Base-by-base conservation (phyloP, 192 early-diverging fungal species). In the Chytriomyces confervae region DNA sequence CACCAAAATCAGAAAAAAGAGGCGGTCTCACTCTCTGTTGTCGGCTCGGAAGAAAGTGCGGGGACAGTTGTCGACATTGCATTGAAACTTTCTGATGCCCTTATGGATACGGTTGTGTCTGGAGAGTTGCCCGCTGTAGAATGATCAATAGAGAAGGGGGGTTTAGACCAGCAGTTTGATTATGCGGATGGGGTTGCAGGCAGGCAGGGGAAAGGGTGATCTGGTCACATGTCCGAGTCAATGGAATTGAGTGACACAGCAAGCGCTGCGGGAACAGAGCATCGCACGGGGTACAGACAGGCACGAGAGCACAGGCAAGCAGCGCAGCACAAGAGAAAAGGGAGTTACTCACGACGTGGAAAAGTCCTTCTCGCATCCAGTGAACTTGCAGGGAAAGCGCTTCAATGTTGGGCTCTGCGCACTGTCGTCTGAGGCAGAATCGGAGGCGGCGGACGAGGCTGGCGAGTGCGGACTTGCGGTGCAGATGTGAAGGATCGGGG, bases 41-140 rank as follows among this genome's bases (percentile, higher is more conserved):
- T 74, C 72, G 11, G 72, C 72, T 8, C 72, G 72, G 18, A 74
- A 74, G 60, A 74, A 74, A 23, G 51, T 74, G 7, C 72, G 53
- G 8, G 16, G 4, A 18, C 72, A 74, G 16, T 61, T 61, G 16
- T 2, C 45, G 44, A 74, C 72, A 46, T 27, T n/a, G 46, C 72
- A 74, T n/a, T 61, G 53, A 27, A 74, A 74, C 7, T 44, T 18
- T 43, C 62, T 74, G 61, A 74, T 44, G 16, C 72, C 72, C 46
- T 74, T 74, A 43, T 74, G 72, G 23, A 74, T 74, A 43, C 72
- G 72, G 72, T 74, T 74, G 62, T 74, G 72, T 8, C 72, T 53
- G 18, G 72, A 74, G 72, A 74, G 72, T 74, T 74, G 72, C 18
- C 72, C 72, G 8, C 66, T 69, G 18, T 53, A 18, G 9, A 10